Conservation (phyloP, 805 yeast genomes). For the Saccharomycopsis sp. region DNA sequence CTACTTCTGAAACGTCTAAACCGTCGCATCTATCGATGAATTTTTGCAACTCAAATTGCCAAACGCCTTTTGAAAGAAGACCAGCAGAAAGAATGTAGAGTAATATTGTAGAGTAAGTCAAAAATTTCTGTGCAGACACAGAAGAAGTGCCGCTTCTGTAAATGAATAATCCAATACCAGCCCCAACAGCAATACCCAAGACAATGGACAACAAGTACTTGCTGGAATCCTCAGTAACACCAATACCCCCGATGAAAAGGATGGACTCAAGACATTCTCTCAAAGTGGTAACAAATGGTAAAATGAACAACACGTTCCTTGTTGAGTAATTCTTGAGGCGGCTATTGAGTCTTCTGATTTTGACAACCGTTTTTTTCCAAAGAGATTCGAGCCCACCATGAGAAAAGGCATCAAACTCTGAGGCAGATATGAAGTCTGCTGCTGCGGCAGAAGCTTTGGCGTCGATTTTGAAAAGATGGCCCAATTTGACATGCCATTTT, state of each 20-base stretch:
- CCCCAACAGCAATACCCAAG: slow-evolving; percentile 51
- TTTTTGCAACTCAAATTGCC: slow-evolving; percentile 78
- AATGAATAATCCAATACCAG: slow-evolving; percentile 52
- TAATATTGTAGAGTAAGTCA: slow-evolving; percentile 69
- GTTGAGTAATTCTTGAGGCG: slow-evolving; percentile 34
- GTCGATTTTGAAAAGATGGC: slow-evolving; percentile 28
- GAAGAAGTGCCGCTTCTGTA: slow-evolving; percentile 69
- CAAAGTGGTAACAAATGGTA: slow-evolving; percentile 79
- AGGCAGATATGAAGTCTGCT: neutral
- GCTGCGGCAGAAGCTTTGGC: slow-evolving; percentile 1
- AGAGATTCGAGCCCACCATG: slow-evolving; percentile 2
- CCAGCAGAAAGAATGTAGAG: slow-evolving; percentile 84
- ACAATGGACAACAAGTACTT: slow-evolving; percentile 59
- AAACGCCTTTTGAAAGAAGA: slow-evolving; percentile 73
- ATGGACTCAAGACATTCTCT: slow-evolving; percentile 91
- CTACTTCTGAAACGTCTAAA: slow-evolving; percentile 77
- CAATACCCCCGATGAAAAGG: slow-evolving; percentile 84
- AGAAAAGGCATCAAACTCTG: slow-evolving; percentile 4
- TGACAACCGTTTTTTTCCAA: slow-evolving; percentile 1
- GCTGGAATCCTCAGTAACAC: slow-evolving; percentile 57
- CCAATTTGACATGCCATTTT: slow-evolving; percentile 65
- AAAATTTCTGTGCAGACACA: slow-evolving; percentile 63
- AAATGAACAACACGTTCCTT: slow-evolving; percentile 60
- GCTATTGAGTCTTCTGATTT: slow-evolving; percentile 18
- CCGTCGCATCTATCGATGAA: slow-evolving; percentile 72